Conservation (phyloP, 2,329 filamentous ascomycete species). For the Rutstroemia sp. region DNA sequence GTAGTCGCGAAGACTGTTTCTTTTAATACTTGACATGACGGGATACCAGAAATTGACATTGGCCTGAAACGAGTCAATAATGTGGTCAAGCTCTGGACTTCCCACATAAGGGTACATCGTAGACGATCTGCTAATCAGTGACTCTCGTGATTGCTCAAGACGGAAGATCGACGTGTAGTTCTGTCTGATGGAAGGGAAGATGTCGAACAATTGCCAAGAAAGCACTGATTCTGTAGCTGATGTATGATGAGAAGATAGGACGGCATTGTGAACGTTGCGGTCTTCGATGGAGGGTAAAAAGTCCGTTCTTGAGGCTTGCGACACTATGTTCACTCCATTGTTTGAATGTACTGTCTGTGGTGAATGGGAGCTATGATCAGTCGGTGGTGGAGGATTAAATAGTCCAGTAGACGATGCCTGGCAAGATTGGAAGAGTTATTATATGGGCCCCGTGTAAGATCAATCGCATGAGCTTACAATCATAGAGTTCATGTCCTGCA, state of each 20-base stretch:
- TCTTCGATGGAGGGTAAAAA: conserved; percentile 1
- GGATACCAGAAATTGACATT: conserved; percentile 48
- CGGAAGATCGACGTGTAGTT: conserved; percentile 40
- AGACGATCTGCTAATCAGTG: conserved; percentile 30
- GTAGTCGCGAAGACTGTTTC: conserved; percentile 15
- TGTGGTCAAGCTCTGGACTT: conserved; percentile 34
- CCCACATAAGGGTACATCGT: conserved; percentile 38
- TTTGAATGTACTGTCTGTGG: background rate
- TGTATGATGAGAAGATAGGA: conserved; percentile 42
- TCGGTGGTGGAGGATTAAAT: background rate
- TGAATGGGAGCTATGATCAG: background rate
- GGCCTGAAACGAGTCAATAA: conserved; percentile 38
- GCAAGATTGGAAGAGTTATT: background rate
- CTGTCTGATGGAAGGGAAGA: conserved; percentile 36
- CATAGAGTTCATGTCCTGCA: conserved; percentile 36
- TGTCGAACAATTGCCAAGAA: conserved; percentile 43
- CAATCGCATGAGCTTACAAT: background rate
- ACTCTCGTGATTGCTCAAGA: conserved; percentile 37
- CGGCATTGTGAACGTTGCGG: conserved; percentile 34
- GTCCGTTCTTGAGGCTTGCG: background rate
- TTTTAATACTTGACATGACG: conserved; percentile 36
- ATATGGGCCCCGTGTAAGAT: background rate
- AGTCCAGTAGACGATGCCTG: conserved; percentile 1
- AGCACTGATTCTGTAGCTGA: conserved; percentile 45
- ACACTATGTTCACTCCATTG: background rate